Evolutionary conservation across 2,329 filamentous ascomycete genomes (phyloP), one percentile per base, ranked within the genome.

Genomic region (Fusarium sterilihyphosum): DNA sequence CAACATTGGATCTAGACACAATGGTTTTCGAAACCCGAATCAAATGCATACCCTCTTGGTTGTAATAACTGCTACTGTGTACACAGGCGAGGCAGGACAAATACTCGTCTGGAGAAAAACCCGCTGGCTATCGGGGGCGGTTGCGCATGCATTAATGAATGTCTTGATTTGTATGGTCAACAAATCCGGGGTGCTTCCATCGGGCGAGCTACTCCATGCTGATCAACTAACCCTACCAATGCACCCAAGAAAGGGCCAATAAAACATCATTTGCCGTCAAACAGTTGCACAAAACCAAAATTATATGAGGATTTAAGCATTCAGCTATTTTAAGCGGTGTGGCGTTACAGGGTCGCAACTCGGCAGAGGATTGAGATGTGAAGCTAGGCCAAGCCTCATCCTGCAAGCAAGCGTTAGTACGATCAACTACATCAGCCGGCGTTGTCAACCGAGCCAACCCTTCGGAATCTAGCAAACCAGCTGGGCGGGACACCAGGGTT

Each of bases 381-480:
- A 60, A 65, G 61, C 70, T 53, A 62, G 60, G 61, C 49, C 68
- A 68, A 73, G 62, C 57, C 56, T 67, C 47, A 35, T 54, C 35
- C 56, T 73, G 69, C 70, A 74, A 66, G 65, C 67, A 76, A 73
- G 59, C 57, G 60, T 67, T 70, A 67, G 59, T 46, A 68, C 41
- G 68, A 57, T 62, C 46, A 69, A 68, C 59, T 29, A 64, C 53
- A 52, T 43, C 53, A 57, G 41, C 59, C 63, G 61, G 75, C 53
- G 63, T 66, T 61, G 46, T 41, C 64, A 63, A 72, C 71, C 69
- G 76, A 78, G 72, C 74, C 76, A 77, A 63, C 57, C 67, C 70
- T 77, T 74, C 76, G 76, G 76, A 77, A 78, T 74, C 73, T 57
- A 46, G 57, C 65, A 67, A 63, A 52, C 74, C 74, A 72, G 66